These are phyloP conservation scores for Cyclotella baltica DNA, from an alignment of 108 stramenopile species.

Conservation along the genomic window DNA sequence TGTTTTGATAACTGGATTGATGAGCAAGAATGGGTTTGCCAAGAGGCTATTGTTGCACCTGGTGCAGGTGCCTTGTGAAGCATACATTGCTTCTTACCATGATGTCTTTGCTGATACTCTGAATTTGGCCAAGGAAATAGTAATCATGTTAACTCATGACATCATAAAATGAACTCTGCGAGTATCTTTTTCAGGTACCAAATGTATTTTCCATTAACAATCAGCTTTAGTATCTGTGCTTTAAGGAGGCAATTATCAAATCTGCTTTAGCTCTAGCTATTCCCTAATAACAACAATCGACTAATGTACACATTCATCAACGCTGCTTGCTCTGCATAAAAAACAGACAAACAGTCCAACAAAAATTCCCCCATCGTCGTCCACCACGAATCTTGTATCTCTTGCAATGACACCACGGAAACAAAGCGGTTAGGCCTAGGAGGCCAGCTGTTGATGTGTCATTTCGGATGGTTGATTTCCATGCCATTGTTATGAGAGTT, in stretches of 20 bases:
- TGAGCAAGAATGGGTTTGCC: conserved; percentile 69
- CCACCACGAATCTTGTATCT: conserved; percentile 5
- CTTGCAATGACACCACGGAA: neutral
- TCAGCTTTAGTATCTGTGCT: no score
- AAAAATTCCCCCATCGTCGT: neutral
- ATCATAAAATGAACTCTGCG: neutral
- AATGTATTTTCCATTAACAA: no score
- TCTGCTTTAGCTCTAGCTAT: no score
- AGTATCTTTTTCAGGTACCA: no score
- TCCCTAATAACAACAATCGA: no score
- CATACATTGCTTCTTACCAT: conserved; percentile 73
- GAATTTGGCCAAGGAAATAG: conserved; percentile 74
- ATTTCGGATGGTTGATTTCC: neutral
- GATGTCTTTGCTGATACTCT: conserved; percentile 70
- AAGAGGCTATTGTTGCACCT: conserved; percentile 52
- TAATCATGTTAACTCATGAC: conserved; percentile 22
- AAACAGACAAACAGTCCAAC: conserved; percentile 12
- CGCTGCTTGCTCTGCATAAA: neutral
- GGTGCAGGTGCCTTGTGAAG: conserved; percentile 76
- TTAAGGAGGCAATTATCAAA: no score
- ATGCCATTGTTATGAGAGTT: no score
- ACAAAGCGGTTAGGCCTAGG: neutral
- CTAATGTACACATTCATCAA: no score
- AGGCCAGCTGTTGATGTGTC: neutral
- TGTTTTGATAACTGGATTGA: conserved; percentile 67